Evolutionary conservation across 148 eudicot genomes (phyloP).

Genomic region (Heliamphora exappendiculata): DNA sequence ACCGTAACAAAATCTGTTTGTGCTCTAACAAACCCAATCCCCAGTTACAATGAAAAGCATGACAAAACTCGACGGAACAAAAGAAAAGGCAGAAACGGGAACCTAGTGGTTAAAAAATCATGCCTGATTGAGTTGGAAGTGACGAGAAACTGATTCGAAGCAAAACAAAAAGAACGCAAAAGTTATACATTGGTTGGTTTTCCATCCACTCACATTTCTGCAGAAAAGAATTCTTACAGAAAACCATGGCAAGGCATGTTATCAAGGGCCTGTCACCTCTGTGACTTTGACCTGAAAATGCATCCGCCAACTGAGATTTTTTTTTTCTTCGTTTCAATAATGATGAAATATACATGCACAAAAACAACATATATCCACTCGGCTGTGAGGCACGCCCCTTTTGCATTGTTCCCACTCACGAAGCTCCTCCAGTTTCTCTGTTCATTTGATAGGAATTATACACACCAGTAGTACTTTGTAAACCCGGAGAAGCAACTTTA

Average conservation of each 20-base stretch:
- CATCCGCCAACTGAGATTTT: slow-evolving; percentile 19
- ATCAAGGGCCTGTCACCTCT: slow-evolving; percentile 82
- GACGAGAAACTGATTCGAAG: slow-evolving; percentile 25
- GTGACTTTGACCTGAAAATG: slow-evolving; percentile 82
- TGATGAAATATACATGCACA: slow-evolving; percentile 74
- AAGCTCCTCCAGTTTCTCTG: slow-evolving; percentile 45
- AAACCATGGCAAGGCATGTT: slow-evolving; percentile 39
- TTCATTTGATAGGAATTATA: slow-evolving; percentile 22
- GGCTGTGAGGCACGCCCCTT: slow-evolving; percentile 41
- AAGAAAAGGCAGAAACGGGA: neutral
- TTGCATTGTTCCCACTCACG: slow-evolving; percentile 52
- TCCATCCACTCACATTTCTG: slow-evolving; percentile 39
- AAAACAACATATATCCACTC: slow-evolving; percentile 69
- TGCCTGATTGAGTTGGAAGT: slow-evolving; percentile 7
- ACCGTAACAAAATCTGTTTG: no score
- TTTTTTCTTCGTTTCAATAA: slow-evolving; percentile 11
- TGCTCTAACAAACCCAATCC: no score
- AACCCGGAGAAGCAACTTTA: slow-evolving; percentile 27
- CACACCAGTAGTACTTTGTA: slow-evolving; percentile 24
- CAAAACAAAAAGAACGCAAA: slow-evolving; percentile 6
- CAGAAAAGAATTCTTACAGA: slow-evolving; percentile 49
- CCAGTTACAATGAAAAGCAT: neutral
- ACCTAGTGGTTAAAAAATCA: neutral
- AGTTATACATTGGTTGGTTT: slow-evolving; percentile 35
- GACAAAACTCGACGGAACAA: neutral